Base-by-base conservation (phyloP, 164 flowering plant species). In the Protea cynaroides region DNA sequence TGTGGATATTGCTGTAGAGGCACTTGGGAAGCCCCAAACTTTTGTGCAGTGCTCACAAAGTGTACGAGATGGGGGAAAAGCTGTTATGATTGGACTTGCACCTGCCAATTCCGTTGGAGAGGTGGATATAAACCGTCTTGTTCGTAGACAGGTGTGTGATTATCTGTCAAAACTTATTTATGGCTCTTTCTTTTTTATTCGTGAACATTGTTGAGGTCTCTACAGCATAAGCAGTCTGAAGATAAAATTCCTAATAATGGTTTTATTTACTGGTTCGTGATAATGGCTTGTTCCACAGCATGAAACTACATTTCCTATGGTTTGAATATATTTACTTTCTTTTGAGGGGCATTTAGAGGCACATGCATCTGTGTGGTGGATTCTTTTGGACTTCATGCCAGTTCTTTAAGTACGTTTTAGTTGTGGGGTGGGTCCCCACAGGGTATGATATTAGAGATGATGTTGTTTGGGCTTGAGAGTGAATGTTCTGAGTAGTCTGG, bases 31-130 rank as follows among this genome's bases (percentile, higher is more conserved):
- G 60, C 84, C 97, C 21, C 73, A 79, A 61, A 95, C 99, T 19
- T 95, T 95, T 77, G 56, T 67, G 61, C 99, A 95, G 78, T 91
- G 97, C 65, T 69, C 79, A 50, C 86, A 82, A 59, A 86, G 97
- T 74, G 97, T 95, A 56, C 80, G 84, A 61, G 97, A 88, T 79
- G 99, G 99, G 62, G 99, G 99, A 25, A 95, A 92, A 79, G 99
- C 99, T 75, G 97, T 95, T 38, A 95, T 95, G 96, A 92, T 95
- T 73, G 99, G 97, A 36, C 92, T 95, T 74, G 71, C 97, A n/a
- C 78, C 84, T 67, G 24, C 97, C 53, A 83, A 84, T 61, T 77
- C 86, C 25, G 77, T 87, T 21, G 99, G 97, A 56, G 94, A 95
- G 75, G 75, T 95, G 2, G 99, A 95, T 70, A 89, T 95, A 70